Base-by-base conservation (phyloP, 192 early-diverging fungal species). In the Glomus cerebriforme region DNA sequence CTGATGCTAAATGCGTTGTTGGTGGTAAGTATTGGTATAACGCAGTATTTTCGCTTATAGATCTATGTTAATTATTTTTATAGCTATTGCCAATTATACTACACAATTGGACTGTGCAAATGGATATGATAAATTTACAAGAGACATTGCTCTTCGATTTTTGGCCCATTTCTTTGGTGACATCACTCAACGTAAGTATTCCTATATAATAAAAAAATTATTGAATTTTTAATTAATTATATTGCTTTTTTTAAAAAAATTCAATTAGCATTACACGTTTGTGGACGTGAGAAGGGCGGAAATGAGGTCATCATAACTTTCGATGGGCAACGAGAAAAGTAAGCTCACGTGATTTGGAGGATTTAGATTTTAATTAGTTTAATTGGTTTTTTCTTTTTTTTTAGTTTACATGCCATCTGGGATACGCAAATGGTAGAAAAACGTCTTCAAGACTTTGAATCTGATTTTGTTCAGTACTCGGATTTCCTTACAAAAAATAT, bases 111-210 rank as follows among this genome's bases (percentile, higher is more conserved):
- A 74, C 29, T 59, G 73, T 19, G 26, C n/a, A 19, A 74, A 54
- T 27, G 73, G 73, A 13, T 17, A 19, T 17, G 47, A 47, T 59
- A 22, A 10, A 31, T 3, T 6, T 32, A 59, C 45, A 7, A 32
- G 73, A 24, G 58, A 54, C 22, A 32, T 74, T 59, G 73, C 73
- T 7, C 73, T 74, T 31, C 45, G 47, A 12, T 74, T 74, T 27
- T 59, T 74, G 27, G 22, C 73, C 26, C 73, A 74, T 58, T 74
- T 74, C 49, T 58, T 59, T 49, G 73, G 73, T 9, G 73, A 74
- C 29, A 74, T 74, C 9, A 74, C 73, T 49, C 73, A 74, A 74
- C 73, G 73, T 74, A 58, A 27, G 15, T 74, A 72, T 35, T 70
- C 22, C 8, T 7, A n/a, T 43, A 26, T 49, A 49, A 32, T 13